Evolutionary conservation across 2,329 filamentous ascomycete genomes (phyloP), one percentile per base, ranked within the genome.

Genomic region (Arthrobotrys conoides): DNA sequence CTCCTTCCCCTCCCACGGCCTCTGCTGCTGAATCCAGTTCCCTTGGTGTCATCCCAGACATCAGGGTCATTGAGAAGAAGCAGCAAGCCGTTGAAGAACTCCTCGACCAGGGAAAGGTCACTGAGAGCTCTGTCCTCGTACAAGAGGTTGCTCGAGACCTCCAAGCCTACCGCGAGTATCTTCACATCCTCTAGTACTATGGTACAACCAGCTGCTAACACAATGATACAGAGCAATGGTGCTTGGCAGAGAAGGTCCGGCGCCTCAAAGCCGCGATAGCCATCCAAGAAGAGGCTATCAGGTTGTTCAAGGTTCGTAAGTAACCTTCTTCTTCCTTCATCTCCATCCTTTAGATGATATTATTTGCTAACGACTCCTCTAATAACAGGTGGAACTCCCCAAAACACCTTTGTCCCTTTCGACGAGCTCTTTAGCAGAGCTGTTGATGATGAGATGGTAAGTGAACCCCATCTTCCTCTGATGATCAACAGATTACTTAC

Each of bases 221-320:
- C 24, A 27, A 33, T 30, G n/a, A 14, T 27, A 30, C 44, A 78
- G 75, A 59, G 22, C 68, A 72, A 41, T 49, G 71, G 53, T 41
- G 63, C 3, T 61, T 72, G 24, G 75, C 68, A 16, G 75, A 78
- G 36, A 78, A 78, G 48, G 68, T 72, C 65, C 68, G 68, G 8
- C 75, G 75, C 10, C 44, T 78, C 44, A 78, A 78, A 30, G 22
- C 67, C 18, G 67, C 53, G 8, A 57, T 78, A 41, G 44, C 61
- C 9, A 78, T 78, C 53, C 68, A 78, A 44, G 53, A 63, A 10
- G 53, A 71, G 18, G 75, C 75, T n/a, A 78, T 59, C 12, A 64
- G 27, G 33, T 44, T 71, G 22, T 78, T 78, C 53, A 55, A 41
- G 16, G 27, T 24, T 12, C 41, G 73, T 71, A 71, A 61, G 33